These are phyloP conservation scores for Colletotrichum higginsianum DNA, from an alignment of 2,329 filamentous ascomycete genomes.

Conservation along the genomic window DNA sequence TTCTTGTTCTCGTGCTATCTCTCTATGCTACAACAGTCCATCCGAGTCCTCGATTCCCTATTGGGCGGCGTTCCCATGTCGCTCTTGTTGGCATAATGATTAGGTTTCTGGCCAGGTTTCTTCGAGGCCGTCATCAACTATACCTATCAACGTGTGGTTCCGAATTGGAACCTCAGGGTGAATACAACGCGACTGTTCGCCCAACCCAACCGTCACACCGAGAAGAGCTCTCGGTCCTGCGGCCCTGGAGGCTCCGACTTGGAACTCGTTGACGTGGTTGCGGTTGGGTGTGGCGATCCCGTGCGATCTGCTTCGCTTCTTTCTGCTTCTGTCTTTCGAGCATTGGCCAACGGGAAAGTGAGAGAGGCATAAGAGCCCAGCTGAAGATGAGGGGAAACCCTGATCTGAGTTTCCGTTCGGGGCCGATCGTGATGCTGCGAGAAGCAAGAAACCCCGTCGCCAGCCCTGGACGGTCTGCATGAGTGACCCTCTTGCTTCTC, in stretches of 20 bases:
- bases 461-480: constrained; percentile 19
- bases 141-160: not conserved
- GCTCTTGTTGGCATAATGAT: not conserved
- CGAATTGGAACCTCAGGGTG: constrained; percentile 15
- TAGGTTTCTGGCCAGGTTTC: not conserved
- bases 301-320: constrained; percentile 34
- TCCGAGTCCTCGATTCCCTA: not conserved
- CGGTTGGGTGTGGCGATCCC: constrained; percentile 36
- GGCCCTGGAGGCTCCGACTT: constrained; percentile 15
- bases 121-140: constrained; percentile 1
- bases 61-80: not conserved
- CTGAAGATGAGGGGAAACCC: constrained; percentile 41
- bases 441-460: constrained; percentile 23
- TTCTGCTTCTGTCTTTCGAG: constrained; percentile 32
- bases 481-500: constrained; percentile 15
- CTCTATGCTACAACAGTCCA: no score
- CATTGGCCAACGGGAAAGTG: constrained; percentile 23
- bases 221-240: constrained; percentile 14
- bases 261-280: constrained; percentile 14
- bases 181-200: constrained; percentile 15
- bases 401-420: constrained; percentile 33
- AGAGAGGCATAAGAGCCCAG: constrained; percentile 12
- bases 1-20: no score
- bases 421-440: constrained; percentile 35
- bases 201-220: constrained; percentile 16